Conservation (phyloP, 768 basidiomycete genomes). For the Leucocoprinus sp. region DNA sequence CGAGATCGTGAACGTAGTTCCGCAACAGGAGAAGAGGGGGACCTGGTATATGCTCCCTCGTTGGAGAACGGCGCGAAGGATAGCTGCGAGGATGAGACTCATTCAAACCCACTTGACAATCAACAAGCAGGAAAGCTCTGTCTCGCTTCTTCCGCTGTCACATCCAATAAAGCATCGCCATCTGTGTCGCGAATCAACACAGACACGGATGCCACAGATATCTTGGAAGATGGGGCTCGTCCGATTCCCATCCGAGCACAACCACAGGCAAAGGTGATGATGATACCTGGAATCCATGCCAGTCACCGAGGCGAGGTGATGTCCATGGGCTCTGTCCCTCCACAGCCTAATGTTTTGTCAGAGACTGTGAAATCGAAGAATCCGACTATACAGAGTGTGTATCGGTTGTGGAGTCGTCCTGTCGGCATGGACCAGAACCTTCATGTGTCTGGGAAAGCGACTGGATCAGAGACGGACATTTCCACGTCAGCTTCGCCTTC, state of each 20-base stretch:
- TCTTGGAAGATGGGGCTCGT: constrained; percentile 18
- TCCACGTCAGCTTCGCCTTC: constrained; percentile 4
- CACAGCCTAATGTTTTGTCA: constrained; percentile 25
- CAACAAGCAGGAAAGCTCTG: constrained; percentile 10
- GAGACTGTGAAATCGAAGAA: constrained; percentile 31
- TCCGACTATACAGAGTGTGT: constrained; percentile 58
- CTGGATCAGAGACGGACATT: background rate
- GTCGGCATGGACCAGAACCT: constrained; percentile 16
- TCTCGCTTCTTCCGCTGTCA: constrained; percentile 14
- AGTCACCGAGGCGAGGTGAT: constrained; percentile 80
- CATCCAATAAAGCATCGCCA: constrained; percentile 24
- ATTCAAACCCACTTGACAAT: constrained; percentile 10
- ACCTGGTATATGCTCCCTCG: too few relatives aligned
- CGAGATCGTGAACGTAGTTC: constrained; percentile 29
- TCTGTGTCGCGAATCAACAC: constrained; percentile 28
- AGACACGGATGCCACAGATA: constrained; percentile 23
- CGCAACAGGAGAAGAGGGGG: constrained; percentile 12
- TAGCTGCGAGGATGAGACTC: background rate
- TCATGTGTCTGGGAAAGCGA: constrained; percentile 10
- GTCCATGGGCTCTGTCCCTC: constrained; percentile 73
- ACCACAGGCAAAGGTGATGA: constrained; percentile 75
- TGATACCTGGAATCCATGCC: constrained; percentile 81
- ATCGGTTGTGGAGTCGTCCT: constrained; percentile 67
- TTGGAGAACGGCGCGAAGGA: too few relatives aligned
- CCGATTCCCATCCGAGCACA: constrained; percentile 60